phyloP scores from a whole-genome alignment of 805 yeast genomes.

The Saccharomycopsis guyanensis region DNA sequence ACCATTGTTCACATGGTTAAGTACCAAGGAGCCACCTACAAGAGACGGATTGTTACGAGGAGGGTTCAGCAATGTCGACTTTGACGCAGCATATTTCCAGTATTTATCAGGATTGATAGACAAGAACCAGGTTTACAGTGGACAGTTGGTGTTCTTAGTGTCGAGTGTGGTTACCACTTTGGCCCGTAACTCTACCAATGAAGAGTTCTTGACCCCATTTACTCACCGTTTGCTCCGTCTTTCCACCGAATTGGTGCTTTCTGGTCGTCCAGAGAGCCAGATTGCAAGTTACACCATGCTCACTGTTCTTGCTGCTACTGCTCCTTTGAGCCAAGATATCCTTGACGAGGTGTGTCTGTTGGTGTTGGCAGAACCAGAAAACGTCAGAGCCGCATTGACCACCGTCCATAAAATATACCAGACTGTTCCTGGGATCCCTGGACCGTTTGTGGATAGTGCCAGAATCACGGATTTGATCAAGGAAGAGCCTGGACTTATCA shows the following conservation, averaged over 20 bases:
- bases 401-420: conserved; percentile 44
- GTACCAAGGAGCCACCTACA: conserved; percentile 56
- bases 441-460: neutral
- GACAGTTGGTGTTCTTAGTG: conserved; percentile 71
- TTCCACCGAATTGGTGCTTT: conserved; percentile 45
- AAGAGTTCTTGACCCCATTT: conserved; percentile 37
- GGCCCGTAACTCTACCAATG: conserved; percentile 40
- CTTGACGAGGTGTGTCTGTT: conserved; percentile 56
- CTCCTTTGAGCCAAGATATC: conserved; percentile 49
- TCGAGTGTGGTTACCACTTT: conserved; percentile 64
- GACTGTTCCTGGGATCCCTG: conserved; percentile 29
- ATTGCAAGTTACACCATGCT: conserved; percentile 78
- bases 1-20: conserved; percentile 69
- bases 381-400: conserved; percentile 36
- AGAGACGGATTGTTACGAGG: conserved; percentile 62
- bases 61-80: conserved; percentile 54
- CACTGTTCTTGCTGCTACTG: conserved; percentile 68
- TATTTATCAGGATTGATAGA: conserved; percentile 39
- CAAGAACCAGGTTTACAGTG: conserved; percentile 52
- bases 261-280: conserved; percentile 52
- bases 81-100: conserved; percentile 49
- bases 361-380: conserved; percentile 39
- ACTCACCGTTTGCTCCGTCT: conserved; percentile 54
- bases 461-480: neutral
- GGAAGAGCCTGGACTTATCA: neutral